phyloP scores from a whole-genome alignment of 352 stramenopile species.

The Halophytophthora polymorphica region DNA sequence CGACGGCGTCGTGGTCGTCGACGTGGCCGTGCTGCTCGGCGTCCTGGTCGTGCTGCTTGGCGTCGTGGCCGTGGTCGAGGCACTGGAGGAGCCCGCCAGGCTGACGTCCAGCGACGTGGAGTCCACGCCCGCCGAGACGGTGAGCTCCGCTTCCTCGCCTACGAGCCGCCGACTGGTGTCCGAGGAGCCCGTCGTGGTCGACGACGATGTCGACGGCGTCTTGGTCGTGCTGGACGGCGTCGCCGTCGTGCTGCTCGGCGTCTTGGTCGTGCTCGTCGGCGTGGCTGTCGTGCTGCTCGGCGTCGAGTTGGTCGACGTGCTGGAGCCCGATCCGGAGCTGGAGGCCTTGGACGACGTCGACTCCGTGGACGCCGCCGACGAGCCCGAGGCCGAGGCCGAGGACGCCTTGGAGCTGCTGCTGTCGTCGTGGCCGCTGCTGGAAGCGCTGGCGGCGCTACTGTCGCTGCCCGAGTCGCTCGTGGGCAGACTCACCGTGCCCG shows the following conservation, averaged over 20 bases:
- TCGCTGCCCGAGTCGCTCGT: not conserved
- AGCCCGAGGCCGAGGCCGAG: slow-evolving; percentile 8
- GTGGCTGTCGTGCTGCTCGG: slow-evolving; percentile 23
- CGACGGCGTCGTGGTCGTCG: slow-evolving; percentile 7
- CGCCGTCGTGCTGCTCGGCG: slow-evolving; percentile 15
- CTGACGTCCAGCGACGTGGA: too few relatives aligned
- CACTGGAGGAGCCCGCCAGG: not conserved
- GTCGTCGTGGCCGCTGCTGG: slow-evolving; percentile 1
- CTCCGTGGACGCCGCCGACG: slow-evolving; percentile 12
- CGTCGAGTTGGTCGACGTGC: slow-evolving; percentile 20
- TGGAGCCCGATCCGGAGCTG: slow-evolving; percentile 16
- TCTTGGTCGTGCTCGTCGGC: slow-evolving; percentile 21
- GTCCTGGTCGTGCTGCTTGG: slow-evolving; percentile 5
- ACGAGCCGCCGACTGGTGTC: slow-evolving; percentile 14
- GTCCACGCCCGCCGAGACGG: too few relatives aligned
- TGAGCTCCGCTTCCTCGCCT: slow-evolving; percentile 13
- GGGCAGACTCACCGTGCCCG: not conserved
- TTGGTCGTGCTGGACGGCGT: slow-evolving; percentile 19
- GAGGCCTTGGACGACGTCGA: slow-evolving; percentile 24
- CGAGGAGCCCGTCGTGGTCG: slow-evolving; percentile 13
- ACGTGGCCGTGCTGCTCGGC: not conserved
- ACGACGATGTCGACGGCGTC: slow-evolving; percentile 17
- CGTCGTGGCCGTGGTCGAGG: slow-evolving; percentile 6
- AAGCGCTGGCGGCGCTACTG: not conserved
- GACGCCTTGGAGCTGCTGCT: slow-evolving; percentile 8